Conservation (phyloP, 164 flowering plant genomes). For the Aristolochia contorta region DNA sequence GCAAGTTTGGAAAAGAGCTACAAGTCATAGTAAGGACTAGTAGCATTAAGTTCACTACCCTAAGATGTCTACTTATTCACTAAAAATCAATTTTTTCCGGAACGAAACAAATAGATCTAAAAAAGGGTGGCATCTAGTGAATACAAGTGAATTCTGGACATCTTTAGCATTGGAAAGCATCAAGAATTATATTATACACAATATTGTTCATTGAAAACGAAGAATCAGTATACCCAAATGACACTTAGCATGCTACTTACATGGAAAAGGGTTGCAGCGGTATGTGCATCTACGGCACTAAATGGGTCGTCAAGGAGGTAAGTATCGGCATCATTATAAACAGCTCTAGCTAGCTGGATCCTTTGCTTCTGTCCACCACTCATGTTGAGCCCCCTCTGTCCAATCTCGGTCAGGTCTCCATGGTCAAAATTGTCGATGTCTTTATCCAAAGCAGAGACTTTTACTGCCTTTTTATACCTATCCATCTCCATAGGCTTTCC, state of each 20-base stretch:
- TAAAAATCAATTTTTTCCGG: too few relatives aligned
- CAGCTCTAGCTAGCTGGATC: slow-evolving; percentile 89
- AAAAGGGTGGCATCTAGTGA: too few relatives aligned
- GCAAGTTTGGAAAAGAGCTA: too few relatives aligned
- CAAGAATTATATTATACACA: not conserved
- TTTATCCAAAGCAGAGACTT: slow-evolving; percentile 68
- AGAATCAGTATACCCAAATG: not conserved
- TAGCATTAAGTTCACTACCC: too few relatives aligned
- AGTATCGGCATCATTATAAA: slow-evolving; percentile 74
- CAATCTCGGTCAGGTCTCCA: slow-evolving; percentile 93
- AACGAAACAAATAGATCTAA: too few relatives aligned
- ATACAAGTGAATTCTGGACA: too few relatives aligned
- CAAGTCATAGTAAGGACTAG: too few relatives aligned
- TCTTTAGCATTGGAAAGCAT: too few relatives aligned
- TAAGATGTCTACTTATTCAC: too few relatives aligned
- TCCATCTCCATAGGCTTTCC: slow-evolving; percentile 59
- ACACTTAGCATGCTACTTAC: slow-evolving; percentile 36
- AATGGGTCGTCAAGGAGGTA: slow-evolving; percentile 93
- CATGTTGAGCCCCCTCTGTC: slow-evolving; percentile 84
- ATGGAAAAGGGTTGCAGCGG: slow-evolving; percentile 65
- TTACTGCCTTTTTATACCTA: slow-evolving; percentile 51
- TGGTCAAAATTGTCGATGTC: slow-evolving; percentile 52
- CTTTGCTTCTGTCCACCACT: slow-evolving; percentile 98
- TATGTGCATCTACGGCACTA: slow-evolving; percentile 93
- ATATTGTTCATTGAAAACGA: not conserved